Conservation (phyloP, 495 filamentous ascomycete species). For the Hyaloscypha bicolor region DNA sequence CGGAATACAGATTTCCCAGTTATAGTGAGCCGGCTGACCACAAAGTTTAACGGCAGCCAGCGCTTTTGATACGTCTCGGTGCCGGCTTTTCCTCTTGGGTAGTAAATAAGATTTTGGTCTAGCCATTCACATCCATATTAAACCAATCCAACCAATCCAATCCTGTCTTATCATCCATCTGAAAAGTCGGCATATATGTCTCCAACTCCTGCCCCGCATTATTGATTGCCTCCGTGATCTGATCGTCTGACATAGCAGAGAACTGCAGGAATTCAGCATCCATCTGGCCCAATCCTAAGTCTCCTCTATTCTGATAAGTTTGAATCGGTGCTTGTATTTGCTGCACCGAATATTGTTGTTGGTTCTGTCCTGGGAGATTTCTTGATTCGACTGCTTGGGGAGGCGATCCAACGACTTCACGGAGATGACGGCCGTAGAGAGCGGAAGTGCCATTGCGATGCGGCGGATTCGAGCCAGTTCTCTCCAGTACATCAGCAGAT, state of each 20-base stretch:
- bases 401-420: conserved; percentile 54
- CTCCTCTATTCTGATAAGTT: conserved; percentile 8
- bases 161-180: conserved; percentile 51
- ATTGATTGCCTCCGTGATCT: conserved; percentile 65
- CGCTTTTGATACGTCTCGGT: too few species aligned
- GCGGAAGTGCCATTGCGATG: conserved; percentile 66
- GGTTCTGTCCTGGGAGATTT: not conserved
- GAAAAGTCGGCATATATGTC: conserved; percentile 50
- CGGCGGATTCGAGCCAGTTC: conserved; percentile 62
- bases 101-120: not conserved
- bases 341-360: not conserved
- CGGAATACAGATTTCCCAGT: too few species aligned
- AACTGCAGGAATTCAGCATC: conserved; percentile 58
- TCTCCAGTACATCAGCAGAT: conserved; percentile 66
- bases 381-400: not conserved
- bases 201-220: conserved; percentile 59
- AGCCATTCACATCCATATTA: conserved; percentile 37
- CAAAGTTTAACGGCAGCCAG: too few species aligned
- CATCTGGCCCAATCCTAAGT: conserved; percentile 4
- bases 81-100: too few species aligned
- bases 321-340: conserved; percentile 4
- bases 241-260: conserved; percentile 67
- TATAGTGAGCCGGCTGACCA: too few species aligned
- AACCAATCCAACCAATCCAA: conserved; percentile 65
- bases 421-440: conserved; percentile 63